Evolutionary conservation across 108 stramenopile species (phyloP).

Genomic region (Skeletonema grethae): DNA sequence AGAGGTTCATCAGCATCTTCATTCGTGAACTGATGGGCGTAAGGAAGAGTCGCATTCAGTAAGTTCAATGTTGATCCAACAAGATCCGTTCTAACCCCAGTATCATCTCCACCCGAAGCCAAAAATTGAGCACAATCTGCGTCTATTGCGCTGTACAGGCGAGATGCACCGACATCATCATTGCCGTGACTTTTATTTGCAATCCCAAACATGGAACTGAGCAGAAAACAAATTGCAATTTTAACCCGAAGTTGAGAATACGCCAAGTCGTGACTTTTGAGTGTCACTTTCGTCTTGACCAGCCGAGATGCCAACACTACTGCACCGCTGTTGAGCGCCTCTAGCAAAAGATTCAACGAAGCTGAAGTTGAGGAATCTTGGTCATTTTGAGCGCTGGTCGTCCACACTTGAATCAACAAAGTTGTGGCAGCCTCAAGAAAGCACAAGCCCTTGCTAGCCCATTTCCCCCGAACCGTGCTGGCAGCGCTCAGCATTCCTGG

Average conservation of each 20-base stretch:
- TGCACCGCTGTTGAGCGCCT: constrained; percentile 74
- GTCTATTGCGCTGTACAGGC: constrained; percentile 74
- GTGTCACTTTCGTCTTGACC: constrained; percentile 65
- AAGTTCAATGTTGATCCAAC: constrained; percentile 29
- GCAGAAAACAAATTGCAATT: constrained; percentile 54
- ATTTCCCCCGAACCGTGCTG: constrained; percentile 69
- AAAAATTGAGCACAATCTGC: constrained; percentile 52
- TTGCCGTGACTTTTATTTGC: constrained; percentile 51
- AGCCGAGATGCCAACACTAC: constrained; percentile 59
- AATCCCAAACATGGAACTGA: constrained; percentile 79
- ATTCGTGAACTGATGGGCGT: constrained; percentile 24
- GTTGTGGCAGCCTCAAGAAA: constrained; percentile 66
- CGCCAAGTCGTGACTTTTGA: constrained; percentile 63
- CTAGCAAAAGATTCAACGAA: constrained; percentile 63
- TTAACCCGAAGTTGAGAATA: constrained; percentile 47
- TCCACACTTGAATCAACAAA: constrained; percentile 68
- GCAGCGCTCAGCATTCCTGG: constrained; percentile 48
- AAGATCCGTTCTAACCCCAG: constrained; percentile 22
- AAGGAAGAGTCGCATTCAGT: constrained; percentile 25
- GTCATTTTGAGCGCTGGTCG: constrained; percentile 42
- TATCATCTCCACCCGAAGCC: constrained; percentile 6
- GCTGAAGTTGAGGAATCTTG: constrained; percentile 18
- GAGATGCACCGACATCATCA: constrained; percentile 48
- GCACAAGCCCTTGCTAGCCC: constrained; percentile 67
- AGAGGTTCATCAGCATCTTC: constrained; percentile 29